Base-by-base conservation (phyloP, 2,329 filamentous ascomycete genomes). In the Xylariaceae sp. region DNA sequence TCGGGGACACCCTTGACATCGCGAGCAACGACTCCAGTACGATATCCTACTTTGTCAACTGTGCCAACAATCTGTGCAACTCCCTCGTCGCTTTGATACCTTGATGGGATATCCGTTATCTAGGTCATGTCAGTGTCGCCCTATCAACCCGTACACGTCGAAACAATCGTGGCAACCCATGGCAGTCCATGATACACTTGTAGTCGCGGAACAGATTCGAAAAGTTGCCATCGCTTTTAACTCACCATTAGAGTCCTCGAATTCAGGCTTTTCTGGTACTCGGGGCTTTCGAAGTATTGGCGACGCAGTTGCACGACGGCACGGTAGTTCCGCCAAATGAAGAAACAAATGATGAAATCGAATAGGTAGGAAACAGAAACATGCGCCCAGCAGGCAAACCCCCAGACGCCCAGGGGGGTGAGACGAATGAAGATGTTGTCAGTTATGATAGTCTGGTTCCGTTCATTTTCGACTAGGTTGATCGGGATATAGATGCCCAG, bases 1-100 rank as follows among this genome's bases (percentile, higher is more conserved):
- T 88, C 81, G 8, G 93, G 92, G 5, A 97, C 79, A 42, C 92
- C 87, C 72, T 93, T 95, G 62, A 96, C 90, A 68, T 96, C 96
- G 63, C 93, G 85, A 23, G 90, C 92, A 67, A 97, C 87, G 8
- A 89, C 87, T 17, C 60, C 62, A 8, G 59, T 63, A n/a, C 61
- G 60, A 52, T 62, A 53, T 8, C 62, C 61, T 4, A n/a, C 17
- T 6, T 51, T 17, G 88, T 90, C 63, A 13, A 63, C 51, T 50
- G 62, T 55, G 15, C 61, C 59, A 6, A 66, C 44, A 17, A 67
- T 57, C 61, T 87, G 83, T 37, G 89, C 81, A 55, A 97, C 86
- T 15, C 92, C 93, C 71, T 96, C 90, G 66, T 97, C 92, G 0
- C 86, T 88, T 59, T 88, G 82, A 44, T 83, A 80, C n/a, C 84